Percentiles rank a stretch among this genome's conserved stretches.
Evolutionary conservation across 2,329 filamentous ascomycete genomes (phyloP).

Genomic region (Epichloe coenophiala): DNA sequence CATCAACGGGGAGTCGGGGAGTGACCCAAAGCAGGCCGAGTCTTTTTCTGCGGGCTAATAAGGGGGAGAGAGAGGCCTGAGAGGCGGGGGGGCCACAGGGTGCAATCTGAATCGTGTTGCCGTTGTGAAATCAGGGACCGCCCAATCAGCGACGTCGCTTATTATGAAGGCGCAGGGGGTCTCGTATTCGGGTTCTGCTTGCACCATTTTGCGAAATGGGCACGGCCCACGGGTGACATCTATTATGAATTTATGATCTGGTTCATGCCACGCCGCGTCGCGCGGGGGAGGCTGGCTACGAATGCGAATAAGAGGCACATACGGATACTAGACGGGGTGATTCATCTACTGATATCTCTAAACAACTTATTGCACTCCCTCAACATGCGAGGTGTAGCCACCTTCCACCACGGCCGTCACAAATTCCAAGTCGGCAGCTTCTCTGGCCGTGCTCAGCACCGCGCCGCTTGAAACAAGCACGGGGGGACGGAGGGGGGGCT

Average conservation of each 20-base stretch:
- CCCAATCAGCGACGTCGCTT: conserved; percentile 2
- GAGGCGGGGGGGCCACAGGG: too few species aligned
- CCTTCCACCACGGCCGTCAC: conserved; percentile 5
- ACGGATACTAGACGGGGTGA: not conserved
- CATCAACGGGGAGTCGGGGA: too few species aligned
- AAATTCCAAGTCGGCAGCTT: conserved; percentile 9
- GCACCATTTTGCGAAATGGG: too few species aligned
- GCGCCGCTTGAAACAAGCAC: conserved; percentile 5
- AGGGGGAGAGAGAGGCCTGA: too few species aligned
- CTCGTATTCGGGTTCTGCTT: conserved; percentile 5
- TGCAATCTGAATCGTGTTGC: not conserved
- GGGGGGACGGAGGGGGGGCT: too few species aligned
- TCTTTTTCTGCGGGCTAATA: not conserved
- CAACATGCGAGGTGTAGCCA: too few species aligned
- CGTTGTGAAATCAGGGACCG: not conserved
- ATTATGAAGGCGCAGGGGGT: not conserved
- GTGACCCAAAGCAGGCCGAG: not conserved
- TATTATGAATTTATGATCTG: too few species aligned
- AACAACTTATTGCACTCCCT: too few species aligned
- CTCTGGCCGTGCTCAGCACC: conserved; percentile 6
- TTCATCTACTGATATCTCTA: too few species aligned
- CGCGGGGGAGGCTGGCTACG: not conserved
- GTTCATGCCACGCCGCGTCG: too few species aligned
- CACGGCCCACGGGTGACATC: too few species aligned
- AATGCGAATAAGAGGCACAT: not conserved